These are phyloP conservation scores for Chaetothyriales sp. DNA, from an alignment of 2,329 filamentous ascomycete species.

Conservation along the genomic window DNA sequence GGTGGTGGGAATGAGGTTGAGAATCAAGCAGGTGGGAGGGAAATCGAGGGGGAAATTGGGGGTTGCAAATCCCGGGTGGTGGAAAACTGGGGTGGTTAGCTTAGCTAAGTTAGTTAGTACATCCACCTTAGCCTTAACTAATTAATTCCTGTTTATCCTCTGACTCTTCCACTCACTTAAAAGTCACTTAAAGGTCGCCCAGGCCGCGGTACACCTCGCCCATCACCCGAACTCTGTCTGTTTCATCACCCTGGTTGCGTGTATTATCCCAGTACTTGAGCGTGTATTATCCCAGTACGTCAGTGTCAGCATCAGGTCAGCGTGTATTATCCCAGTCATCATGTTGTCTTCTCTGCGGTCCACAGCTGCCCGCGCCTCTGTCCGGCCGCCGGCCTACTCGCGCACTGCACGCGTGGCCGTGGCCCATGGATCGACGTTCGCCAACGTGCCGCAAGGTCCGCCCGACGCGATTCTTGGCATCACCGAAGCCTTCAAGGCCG, in stretches of 20 bases:
- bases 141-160: too few relatives aligned
- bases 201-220: background rate
- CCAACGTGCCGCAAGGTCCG: slow-evolving; percentile 82
- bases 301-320: too few relatives aligned
- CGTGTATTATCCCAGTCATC: slow-evolving; percentile 3
- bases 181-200: too few relatives aligned
- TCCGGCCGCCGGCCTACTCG: slow-evolving; percentile 27
- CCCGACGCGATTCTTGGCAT: slow-evolving; percentile 50
- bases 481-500: slow-evolving; percentile 98
- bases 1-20: too few relatives aligned
- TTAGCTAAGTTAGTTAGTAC: too few relatives aligned
- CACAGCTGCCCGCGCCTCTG: slow-evolving; percentile 28
- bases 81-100: too few relatives aligned
- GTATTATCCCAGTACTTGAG: background rate
- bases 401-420: slow-evolving; percentile 28
- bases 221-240: background rate
- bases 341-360: slow-evolving; percentile 37
- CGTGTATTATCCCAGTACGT: too few relatives aligned
- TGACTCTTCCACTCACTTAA: too few relatives aligned
- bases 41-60: too few relatives aligned
- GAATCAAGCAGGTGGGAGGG: too few relatives aligned
- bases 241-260: background rate
- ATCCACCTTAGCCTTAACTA: too few relatives aligned
- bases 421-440: slow-evolving; percentile 69
- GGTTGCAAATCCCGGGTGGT: too few relatives aligned